A percentile compares a stretch with the other conserved stretches of the same genome.
Conservation (phyloP, 768 basidiomycete genomes). For the Tylopilus subfusipes region DNA sequence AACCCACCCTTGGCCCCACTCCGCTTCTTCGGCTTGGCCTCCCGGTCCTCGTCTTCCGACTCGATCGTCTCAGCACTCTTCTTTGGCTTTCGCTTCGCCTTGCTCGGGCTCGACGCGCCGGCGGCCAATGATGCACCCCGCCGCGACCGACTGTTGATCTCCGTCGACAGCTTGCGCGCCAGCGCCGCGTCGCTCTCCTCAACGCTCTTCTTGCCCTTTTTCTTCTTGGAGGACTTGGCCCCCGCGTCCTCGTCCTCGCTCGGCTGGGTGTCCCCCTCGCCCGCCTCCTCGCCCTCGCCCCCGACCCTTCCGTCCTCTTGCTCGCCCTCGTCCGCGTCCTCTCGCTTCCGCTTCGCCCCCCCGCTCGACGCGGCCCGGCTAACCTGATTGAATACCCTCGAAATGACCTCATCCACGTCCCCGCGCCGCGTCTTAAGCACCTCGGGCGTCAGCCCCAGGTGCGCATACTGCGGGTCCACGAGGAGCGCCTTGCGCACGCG, state of each 20-base stretch:
- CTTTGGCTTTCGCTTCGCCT: conserved; percentile 40
- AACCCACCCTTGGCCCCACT: conserved; percentile 67
- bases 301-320: not conserved
- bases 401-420: conserved; percentile 68
- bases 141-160: conserved; percentile 62
- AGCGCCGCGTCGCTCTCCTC: conserved; percentile 67
- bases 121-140: conserved; percentile 39
- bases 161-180: conserved; percentile 65
- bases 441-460: conserved; percentile 52
- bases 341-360: conserved; percentile 27
- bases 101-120: conserved; percentile 40
- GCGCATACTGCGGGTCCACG: conserved; percentile 33
- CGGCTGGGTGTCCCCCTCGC: conserved; percentile 18
- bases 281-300: not conserved
- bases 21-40: conserved; percentile 48
- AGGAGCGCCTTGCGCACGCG: conserved; percentile 76
- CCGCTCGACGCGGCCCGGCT: conserved; percentile 33
- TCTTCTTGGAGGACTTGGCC: conserved; percentile 40
- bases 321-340: conserved; percentile 28
- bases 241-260: conserved; percentile 17
- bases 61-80: conserved; percentile 51
- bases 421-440: conserved; percentile 63
- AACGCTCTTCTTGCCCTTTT: conserved; percentile 41
- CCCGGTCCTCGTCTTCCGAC: conserved; percentile 51
- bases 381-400: conserved; percentile 59